A percentile compares a stretch with the other conserved stretches of the same genome.
These are phyloP conservation scores for Melaleuca quinquenervia DNA, from an alignment of 345 rosid species.

Conservation along the genomic window DNA sequence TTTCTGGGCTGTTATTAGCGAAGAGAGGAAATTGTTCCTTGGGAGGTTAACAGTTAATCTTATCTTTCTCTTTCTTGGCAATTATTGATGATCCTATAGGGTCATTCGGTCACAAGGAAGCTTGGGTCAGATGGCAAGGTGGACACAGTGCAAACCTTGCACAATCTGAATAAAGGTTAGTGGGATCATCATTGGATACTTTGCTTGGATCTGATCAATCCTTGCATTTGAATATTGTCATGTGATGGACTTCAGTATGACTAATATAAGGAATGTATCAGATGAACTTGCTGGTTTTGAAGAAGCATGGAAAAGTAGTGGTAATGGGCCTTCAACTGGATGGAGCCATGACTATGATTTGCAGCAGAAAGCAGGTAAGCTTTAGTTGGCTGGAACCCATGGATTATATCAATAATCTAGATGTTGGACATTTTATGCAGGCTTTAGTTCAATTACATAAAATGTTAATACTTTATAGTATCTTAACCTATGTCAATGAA, in stretches of 20 bases:
- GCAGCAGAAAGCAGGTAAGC: conserved; percentile 17
- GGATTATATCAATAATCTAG: neutral
- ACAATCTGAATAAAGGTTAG: conserved; percentile 67
- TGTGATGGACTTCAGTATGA: neutral
- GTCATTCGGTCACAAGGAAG: conserved; percentile 69
- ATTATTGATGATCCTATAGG: conserved; percentile 21
- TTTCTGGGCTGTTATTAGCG: neutral
- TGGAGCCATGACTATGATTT: conserved; percentile 11
- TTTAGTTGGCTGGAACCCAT: neutral
- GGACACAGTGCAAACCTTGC: conserved; percentile 60
- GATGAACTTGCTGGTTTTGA: conserved; percentile 62
- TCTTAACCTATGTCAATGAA: neutral
- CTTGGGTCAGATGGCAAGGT: conserved; percentile 68
- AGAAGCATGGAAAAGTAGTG: conserved; percentile 55
- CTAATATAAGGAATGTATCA: conserved; percentile 5
- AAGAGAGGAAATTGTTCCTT: neutral
- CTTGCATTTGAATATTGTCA: neutral
- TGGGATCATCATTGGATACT: neutral
- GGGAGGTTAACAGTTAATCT: neutral
- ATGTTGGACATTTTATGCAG: neutral
- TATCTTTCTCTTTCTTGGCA: neutral
- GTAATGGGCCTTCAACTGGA: conserved; percentile 11
- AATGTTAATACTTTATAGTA: neutral
- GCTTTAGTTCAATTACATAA: neutral
- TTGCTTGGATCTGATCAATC: neutral